phyloP scores from a whole-genome alignment of 805 yeast genomes.

The Wickerhamiella brachini region DNA sequence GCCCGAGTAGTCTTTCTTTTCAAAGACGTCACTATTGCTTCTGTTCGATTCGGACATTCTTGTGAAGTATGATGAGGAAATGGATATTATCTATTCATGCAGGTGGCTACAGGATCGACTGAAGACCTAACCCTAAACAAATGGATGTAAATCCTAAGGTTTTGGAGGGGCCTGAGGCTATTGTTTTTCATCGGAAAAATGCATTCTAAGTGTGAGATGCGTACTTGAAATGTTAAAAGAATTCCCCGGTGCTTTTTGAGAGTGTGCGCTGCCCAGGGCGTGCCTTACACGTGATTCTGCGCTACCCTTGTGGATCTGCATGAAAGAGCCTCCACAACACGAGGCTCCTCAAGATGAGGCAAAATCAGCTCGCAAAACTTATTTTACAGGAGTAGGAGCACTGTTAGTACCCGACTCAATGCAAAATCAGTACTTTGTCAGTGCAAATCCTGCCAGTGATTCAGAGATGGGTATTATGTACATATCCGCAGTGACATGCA shows the following conservation, averaged over 20 bases:
- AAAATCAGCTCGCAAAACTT: no score
- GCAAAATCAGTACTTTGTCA: no score
- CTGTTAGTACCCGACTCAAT: no score
- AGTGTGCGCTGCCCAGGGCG: background rate
- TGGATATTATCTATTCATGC: background rate
- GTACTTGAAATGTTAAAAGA: background rate
- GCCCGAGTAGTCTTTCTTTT: background rate
- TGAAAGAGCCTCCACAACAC: background rate
- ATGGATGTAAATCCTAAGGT: background rate
- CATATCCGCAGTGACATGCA: background rate
- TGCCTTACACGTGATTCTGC: background rate
- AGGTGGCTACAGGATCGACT: background rate
- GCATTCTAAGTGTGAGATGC: background rate
- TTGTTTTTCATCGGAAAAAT: background rate
- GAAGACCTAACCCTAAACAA: background rate
- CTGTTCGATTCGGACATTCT: background rate
- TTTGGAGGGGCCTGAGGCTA: background rate
- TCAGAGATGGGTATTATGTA: background rate
- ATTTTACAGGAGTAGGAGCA: no score
- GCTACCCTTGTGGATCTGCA: background rate
- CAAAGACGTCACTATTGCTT: background rate
- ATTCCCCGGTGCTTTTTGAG: background rate
- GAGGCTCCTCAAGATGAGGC: no score
- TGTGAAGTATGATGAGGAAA: background rate
- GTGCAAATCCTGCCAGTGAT: no score